Evolutionary conservation across 129 eudicot genomes (phyloP), one percentile per base, ranked within the genome.

Genomic region (Pseudognaphalium luteoalbum): DNA sequence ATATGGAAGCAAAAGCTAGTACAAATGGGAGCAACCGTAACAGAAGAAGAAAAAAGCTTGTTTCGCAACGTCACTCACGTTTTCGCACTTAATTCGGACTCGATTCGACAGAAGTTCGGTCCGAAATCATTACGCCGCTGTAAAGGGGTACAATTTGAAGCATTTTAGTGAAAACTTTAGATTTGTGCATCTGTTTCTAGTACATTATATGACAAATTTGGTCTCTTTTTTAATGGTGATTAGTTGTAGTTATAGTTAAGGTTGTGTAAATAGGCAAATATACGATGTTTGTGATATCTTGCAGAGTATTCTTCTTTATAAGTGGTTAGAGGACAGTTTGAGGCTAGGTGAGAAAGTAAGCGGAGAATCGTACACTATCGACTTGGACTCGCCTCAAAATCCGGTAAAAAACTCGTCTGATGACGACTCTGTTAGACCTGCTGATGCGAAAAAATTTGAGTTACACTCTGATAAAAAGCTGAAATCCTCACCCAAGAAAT

Each of bases 261-360:
- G 74, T 72, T 61, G 68, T 61, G 62, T 66, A 50, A 51, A 2
- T 14, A 1, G 12, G 52, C 63, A 29, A 65, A 7, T 65, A 66
- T 66, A 29, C 4, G 1, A 2, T 42, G n/a, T 30, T 11, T 78
- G 41, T 34, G 11, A 25, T 75, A 17, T 70, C 68, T 44, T 83
- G 71, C 96, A 93, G 98, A 73, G 66, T 21, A 54, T 91, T 80
- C 96, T 93, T 42, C 75, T 44, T 52, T 91, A 87, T 82, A 88
- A 90, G 85, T 93, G 98, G 98, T 67, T 93, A 76, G 97, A 88
- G 80, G 91, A 93, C 75, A 84, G 97, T 76, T 86, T 93, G 86
- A 86, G 72, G 59, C 44, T 66, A 54, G 97, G 98, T 72, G 82
- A 87, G 83, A 93, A 72, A 77, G 91, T 80, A 67, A 62, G 81